Percentiles rank a stretch among this genome's conserved stretches.
phyloP scores from a whole-genome alignment of 2,329 filamentous ascomycete species.

The Teratosphaeria epicoccoides region DNA sequence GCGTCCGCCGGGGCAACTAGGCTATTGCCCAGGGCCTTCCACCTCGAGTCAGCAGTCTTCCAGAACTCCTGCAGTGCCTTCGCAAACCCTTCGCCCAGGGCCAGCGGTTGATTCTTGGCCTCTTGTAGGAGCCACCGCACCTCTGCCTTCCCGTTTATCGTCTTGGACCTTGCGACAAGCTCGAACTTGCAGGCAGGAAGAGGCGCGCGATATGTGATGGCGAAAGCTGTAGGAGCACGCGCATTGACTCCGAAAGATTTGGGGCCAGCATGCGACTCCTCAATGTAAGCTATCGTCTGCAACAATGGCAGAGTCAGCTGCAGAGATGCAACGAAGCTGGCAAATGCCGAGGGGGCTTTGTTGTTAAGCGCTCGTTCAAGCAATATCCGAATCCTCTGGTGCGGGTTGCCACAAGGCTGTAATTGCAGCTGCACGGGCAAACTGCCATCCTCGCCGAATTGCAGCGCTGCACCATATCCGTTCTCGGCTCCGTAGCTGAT shows the following conservation, averaged over 20 bases:
- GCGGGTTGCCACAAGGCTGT: slow-evolving; percentile 33
- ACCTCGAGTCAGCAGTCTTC: slow-evolving; percentile 21
- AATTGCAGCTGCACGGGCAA: slow-evolving; percentile 49
- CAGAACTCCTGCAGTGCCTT: slow-evolving; percentile 27
- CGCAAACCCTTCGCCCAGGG: slow-evolving; percentile 19
- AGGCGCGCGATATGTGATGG: slow-evolving; percentile 31
- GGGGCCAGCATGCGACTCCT: slow-evolving; percentile 25
- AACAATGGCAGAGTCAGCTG: slow-evolving; percentile 54
- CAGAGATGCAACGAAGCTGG: slow-evolving; percentile 48
- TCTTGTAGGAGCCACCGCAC: slow-evolving; percentile 29
- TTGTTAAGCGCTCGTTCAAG: slow-evolving; percentile 36
- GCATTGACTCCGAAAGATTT: slow-evolving; percentile 19
- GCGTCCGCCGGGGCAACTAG: slow-evolving; percentile 28
- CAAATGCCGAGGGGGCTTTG: slow-evolving; percentile 45
- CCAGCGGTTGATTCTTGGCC: background rate
- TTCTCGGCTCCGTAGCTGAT: slow-evolving; percentile 52
- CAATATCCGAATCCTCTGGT: slow-evolving; percentile 16
- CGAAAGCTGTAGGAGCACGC: slow-evolving; percentile 28
- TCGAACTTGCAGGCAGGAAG: slow-evolving; percentile 27
- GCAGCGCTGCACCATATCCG: slow-evolving; percentile 11
- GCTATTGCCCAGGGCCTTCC: slow-evolving; percentile 30
- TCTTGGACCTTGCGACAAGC: slow-evolving; percentile 22
- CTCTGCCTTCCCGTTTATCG: slow-evolving; percentile 5
- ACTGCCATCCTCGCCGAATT: slow-evolving; percentile 23
- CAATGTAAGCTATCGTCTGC: slow-evolving; percentile 49